Percentiles rank a stretch among this genome's conserved stretches.
These are phyloP conservation scores for Sisymbrium irio DNA, from an alignment of 345 rosid genomes.

Conservation along the genomic window DNA sequence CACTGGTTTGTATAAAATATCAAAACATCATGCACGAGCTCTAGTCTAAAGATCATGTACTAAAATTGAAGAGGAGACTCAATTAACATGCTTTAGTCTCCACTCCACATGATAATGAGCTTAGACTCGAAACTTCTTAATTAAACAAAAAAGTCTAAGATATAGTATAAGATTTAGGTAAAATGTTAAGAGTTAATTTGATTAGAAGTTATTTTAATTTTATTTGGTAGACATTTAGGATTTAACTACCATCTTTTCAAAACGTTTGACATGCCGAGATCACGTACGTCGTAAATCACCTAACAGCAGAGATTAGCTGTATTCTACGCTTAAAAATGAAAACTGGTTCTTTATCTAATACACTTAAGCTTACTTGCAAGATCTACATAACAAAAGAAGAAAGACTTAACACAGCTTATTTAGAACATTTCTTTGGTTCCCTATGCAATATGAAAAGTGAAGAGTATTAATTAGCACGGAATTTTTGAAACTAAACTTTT, in stretches of 20 bases:
- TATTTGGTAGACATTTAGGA: background rate
- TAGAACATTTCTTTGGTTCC: constrained; percentile 1
- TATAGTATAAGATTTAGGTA: too few species aligned
- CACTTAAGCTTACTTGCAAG: background rate
- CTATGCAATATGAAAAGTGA: constrained; percentile 23
- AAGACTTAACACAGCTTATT: background rate
- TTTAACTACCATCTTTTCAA: background rate
- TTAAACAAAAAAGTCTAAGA: too few species aligned
- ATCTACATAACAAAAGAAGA: background rate
- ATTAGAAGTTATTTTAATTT: background rate
- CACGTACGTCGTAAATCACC: constrained; percentile 24
- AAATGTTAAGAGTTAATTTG: background rate
- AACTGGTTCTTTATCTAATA: background rate
- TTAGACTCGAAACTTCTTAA: too few species aligned
- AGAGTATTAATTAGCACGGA: constrained; percentile 15
- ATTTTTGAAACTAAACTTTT: constrained; percentile 18
- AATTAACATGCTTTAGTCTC: too few species aligned
- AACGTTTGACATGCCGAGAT: constrained; percentile 18
- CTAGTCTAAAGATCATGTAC: too few species aligned
- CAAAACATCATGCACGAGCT: too few species aligned
- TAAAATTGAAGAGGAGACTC: too few species aligned
- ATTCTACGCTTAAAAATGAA: background rate
- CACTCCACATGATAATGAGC: too few species aligned
- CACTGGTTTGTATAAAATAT: too few species aligned
- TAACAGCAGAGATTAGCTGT: background rate